These are phyloP conservation scores for Populus hybrid DNA, from an alignment of 441 rosid genomes.

Conservation along the genomic window DNA sequence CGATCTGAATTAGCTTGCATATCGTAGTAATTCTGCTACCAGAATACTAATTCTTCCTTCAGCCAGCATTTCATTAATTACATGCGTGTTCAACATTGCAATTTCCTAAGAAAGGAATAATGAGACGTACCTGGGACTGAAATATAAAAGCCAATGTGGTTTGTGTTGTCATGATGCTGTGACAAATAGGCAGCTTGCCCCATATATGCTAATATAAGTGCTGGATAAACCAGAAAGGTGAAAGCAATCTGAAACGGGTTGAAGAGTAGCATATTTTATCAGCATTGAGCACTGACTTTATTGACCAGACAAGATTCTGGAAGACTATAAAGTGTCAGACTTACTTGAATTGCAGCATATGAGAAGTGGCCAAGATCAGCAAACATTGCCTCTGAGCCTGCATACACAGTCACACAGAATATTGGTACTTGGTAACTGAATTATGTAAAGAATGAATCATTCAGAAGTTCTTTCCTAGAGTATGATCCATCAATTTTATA, in stretches of 20 bases:
- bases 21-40: not conserved
- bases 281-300: not conserved
- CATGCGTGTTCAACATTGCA: not conserved
- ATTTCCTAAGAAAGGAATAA: not conserved
- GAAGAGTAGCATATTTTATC: conserved; percentile 4
- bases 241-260: conserved; percentile 67
- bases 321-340: not conserved
- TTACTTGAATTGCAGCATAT: conserved; percentile 83
- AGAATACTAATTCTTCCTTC: not conserved
- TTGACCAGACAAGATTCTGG: conserved; percentile 3
- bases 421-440: conserved; percentile 7
- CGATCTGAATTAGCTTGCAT: not conserved
- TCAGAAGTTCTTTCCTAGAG: not conserved
- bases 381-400: conserved; percentile 99
- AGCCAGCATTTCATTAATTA: not conserved
- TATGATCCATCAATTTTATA: not conserved
- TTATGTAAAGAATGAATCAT: not conserved
- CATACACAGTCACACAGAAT: conserved; percentile 20
- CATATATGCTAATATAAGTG: conserved; percentile 92
- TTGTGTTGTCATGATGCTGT: conserved; percentile 56
- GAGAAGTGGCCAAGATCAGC: conserved; percentile 99
- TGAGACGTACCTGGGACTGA: conserved; percentile 74
- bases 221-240: conserved; percentile 92
- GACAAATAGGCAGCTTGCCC: conserved; percentile 98
- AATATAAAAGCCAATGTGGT: conserved; percentile 73